phyloP scores from a whole-genome alignment of 2,329 filamentous ascomycete species.

The Didymella sp. region DNA sequence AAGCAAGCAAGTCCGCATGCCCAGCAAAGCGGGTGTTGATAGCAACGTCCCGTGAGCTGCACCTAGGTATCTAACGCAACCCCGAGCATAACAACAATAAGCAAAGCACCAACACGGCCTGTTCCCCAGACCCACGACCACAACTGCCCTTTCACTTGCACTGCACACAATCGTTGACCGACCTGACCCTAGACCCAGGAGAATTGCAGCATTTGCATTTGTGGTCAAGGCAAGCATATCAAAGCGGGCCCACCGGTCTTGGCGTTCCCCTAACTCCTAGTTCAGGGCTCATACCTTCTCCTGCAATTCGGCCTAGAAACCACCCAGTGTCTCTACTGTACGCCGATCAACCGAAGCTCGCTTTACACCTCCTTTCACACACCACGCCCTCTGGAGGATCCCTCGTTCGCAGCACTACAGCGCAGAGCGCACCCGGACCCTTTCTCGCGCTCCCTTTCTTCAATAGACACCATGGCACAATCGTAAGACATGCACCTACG shows the following conservation, averaged over 20 bases:
- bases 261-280: conserved; percentile 20
- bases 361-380: conserved; percentile 10
- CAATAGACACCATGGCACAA: conserved; percentile 42
- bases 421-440: conserved; percentile 20
- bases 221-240: conserved; percentile 20
- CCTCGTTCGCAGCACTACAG: conserved; percentile 8
- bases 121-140: background rate
- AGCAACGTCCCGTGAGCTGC: conserved; percentile 17
- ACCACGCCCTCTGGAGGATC: conserved; percentile 11
- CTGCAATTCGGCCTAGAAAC: conserved; percentile 19
- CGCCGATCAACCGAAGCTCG: background rate
- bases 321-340: conserved; percentile 14
- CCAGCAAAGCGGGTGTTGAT: conserved; percentile 15
- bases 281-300: conserved; percentile 18
- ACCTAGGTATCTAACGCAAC: conserved; percentile 5
- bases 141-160: background rate
- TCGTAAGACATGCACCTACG: conserved; percentile 36
- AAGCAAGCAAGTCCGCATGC: conserved; percentile 17
- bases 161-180: background rate
- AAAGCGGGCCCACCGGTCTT: conserved; percentile 17
- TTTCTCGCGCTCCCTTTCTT: conserved; percentile 15
- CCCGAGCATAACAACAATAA: conserved; percentile 15
- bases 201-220: conserved; percentile 8
- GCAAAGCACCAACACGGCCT: conserved; percentile 11
- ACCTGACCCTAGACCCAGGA: background rate